Conservation (phyloP, 2,329 filamentous ascomycete species). For the Colletotrichum sp. region DNA sequence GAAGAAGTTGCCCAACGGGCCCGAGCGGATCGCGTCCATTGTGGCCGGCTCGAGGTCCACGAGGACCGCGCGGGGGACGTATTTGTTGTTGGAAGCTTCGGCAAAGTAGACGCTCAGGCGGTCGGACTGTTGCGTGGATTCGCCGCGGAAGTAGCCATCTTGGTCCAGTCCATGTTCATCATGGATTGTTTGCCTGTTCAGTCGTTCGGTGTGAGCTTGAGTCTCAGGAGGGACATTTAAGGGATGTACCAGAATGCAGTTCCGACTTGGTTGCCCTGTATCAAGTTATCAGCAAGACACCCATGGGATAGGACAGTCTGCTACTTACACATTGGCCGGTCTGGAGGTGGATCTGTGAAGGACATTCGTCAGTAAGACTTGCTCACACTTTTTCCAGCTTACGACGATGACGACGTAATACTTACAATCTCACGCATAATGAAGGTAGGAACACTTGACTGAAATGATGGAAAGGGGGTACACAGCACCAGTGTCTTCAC, state of each 20-base stretch:
- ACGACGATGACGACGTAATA: not conserved
- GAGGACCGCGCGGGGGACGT: conserved; percentile 97
- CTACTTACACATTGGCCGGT: conserved; percentile 98
- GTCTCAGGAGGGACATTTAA: not conserved
- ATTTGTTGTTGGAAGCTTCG: conserved; percentile 86
- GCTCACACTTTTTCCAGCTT: not conserved
- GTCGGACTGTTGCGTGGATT: conserved; percentile 97
- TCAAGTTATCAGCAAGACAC: conserved; percentile 16
- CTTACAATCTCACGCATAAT: conserved; percentile 72
- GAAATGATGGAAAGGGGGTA: not conserved
- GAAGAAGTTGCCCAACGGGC: conserved; percentile 98
- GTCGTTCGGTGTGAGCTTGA: conserved; percentile 39
- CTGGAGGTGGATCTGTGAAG: conserved; percentile 93
- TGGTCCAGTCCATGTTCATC: conserved; percentile 96
- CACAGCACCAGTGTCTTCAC: not conserved
- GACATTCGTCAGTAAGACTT: conserved; percentile 55
- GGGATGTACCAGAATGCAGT: conserved; percentile 91
- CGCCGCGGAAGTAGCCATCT: conserved; percentile 96
- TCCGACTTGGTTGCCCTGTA: conserved; percentile 99
- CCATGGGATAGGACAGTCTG: too few relatives aligned
- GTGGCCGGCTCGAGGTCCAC: conserved; percentile 99
- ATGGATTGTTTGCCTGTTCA: conserved; percentile 75
- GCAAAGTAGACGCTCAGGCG: conserved; percentile 99
- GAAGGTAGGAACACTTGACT: conserved; percentile 15
- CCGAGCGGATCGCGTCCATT: conserved; percentile 98